Base-by-base conservation (phyloP, 2,329 filamentous ascomycete species). In the Talaromyces piceae region DNA sequence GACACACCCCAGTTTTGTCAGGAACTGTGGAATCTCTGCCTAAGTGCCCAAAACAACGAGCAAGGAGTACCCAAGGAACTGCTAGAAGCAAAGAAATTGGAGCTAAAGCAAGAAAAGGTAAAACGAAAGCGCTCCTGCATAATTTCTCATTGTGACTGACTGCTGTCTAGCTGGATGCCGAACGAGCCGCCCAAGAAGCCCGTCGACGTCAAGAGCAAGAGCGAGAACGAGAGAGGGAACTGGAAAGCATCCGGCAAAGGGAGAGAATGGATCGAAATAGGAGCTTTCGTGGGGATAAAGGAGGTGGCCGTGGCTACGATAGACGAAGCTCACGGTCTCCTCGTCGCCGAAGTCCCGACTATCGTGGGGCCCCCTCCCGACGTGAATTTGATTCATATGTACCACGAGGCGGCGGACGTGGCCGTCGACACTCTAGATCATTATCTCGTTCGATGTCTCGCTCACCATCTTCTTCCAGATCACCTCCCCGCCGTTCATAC, bases 101-200 rank as follows among this genome's bases (percentile, higher is more conserved):
- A 98, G 70, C 76, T 98, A 45, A 88, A 93, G 56, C 89, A 96
- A 70, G 90, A 96, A 71, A 95, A 95, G 84, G 91, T 94, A 37
- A 8, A 13, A 9, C 4, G 2, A 9, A 41, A 30, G 6, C 16
- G 25, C n/a, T n/a, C 9, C 25, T 13, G 31, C 5, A 16, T 11
- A 20, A 12, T 3, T 46, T 7, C 7, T 22, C 28, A 20, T 18
- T 22, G 9, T 31, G 41, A 31, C 52, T 56, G 44, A 57, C 27
- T 47, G n/a, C 37, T 53, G 8, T 26, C 16, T 52, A 91, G 89
- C 82, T 89, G 47, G 86, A 94, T 63, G 86, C 88, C 30, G 89
- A 93, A 59, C 87, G 84, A 66, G 85, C 84, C 41, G 87, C 87
- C 25, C 87, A 93, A 64, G 83, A 87, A 63, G 80, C 82, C 25